Base-by-base conservation (phyloP, 2,329 filamentous ascomycete species). In the Phyllosticta capitalensis region DNA sequence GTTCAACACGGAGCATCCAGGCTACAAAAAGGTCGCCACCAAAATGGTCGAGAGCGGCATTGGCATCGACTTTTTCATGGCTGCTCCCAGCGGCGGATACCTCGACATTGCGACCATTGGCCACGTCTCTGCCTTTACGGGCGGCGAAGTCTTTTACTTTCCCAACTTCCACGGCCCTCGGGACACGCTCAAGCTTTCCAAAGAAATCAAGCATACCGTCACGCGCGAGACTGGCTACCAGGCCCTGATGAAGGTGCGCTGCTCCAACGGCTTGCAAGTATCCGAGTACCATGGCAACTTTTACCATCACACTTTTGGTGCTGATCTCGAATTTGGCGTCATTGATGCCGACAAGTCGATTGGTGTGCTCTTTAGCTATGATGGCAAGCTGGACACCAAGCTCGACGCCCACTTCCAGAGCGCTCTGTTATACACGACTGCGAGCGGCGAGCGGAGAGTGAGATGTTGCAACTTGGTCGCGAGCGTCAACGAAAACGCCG, bases 391-490 rank as follows among this genome's bases (percentile, higher is more conserved):
- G n/a, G 94, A 99, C 73, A 80, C 90, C 4, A 96, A 96, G 74
- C 81, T 97, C 21, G 94, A 99, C 73, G 92, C 92, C 7, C 94
- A 99, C 75, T 99, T 99, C 81, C 94, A 99, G 72, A 90, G 89
- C 21, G 94, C 94, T 1, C 78, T 99, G 2, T 82, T 99, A 1
- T 99, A 99, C 75, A 99, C 94, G 0, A 95, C 92, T 4, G 89
- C 91, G 3, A 86, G 83, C 55, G 94, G 94, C 3, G 86, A 99
- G 74, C 86, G 94, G 54, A 83, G 94, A 58, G 94, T 99, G 54
- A 82, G 94, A 61, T 99, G 94, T 75, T 90, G 86, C 69, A 99
- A 99, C 71, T 81, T 95, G 24, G 92, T 99, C 60, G 92, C 94
- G 1, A 92, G 89, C 61, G 90, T 97, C 48, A 95, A 87, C 64